Base-by-base conservation (phyloP, 768 basidiomycete genomes). In the Fibroporia radiculosa region DNA sequence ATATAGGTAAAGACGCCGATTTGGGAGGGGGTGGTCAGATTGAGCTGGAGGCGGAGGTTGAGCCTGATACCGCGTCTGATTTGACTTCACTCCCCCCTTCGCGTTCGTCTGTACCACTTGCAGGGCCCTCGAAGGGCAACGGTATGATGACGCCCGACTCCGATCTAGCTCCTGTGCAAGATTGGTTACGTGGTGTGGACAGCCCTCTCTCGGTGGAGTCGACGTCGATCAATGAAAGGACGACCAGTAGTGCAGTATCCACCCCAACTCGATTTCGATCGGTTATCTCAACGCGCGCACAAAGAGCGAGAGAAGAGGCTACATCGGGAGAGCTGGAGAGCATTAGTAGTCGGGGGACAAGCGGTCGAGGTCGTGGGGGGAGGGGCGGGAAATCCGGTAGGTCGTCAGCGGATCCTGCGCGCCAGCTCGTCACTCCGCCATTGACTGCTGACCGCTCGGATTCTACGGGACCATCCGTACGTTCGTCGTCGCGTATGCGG, bases 201-300 rank as follows among this genome's bases (percentile, higher is more conserved):
- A 31, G 29, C n/a, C 29, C 29, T 8, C 29, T 31, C 10, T 31
- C 29, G 29, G 29, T 31, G 10, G 34, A 18, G 34, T 18, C 34
- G 8, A 35, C 34, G 34, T 19, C 34, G 34, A 35, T 19, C 8
- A 35, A 35, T 8, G 16, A 19, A 8, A 18, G 7, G 7, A 35
- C 34, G 34, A 35, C 14, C 34, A 18, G 8, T 12, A 35, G 34
- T 19, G 34, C 20, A 8, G 35, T 42, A 8, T 44, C 48, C 19
- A 44, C 43, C 2, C 40, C 52, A 11, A 29, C 48, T 5, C 32
- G 72, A 22, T 75, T 72, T 54, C 74, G 70, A 38, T 75, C 80
- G 13, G 75, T 77, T 36, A 80, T 82, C 37, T 68, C 78, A 24
- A 77, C 80, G 28, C 78, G 80, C 37, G 54, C 69, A 60, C 45